Base-by-base conservation (phyloP, 176 grass and related monocot species). In the Oropetium thomaeum region DNA sequence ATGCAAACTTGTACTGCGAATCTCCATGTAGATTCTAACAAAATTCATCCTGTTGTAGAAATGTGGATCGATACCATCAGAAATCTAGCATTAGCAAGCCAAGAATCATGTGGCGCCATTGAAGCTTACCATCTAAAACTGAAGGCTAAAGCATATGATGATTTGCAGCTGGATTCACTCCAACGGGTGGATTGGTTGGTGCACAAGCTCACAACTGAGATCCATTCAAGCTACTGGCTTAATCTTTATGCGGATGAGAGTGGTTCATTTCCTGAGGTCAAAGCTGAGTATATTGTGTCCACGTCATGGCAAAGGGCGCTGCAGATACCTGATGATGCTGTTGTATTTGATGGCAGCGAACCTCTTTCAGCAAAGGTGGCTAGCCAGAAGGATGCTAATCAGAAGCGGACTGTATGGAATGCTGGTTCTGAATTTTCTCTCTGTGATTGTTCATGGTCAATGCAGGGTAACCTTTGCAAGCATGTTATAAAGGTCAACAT, bases 81-180 rank as follows among this genome's bases (percentile, higher is more conserved):
- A 77, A 93, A 69, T 66, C 78, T 93, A 40, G 85, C 88, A 41
- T 58, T 97, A 71, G 84, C 90, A 74, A 91, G 90, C 60, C 90
- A 87, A 64, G 94, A 97, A 62, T 93, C 86, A 7, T 90, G 77
- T 67, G 83, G 88, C 44, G 86, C 88, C 53, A 89, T 91, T 77
- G 94, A 97, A 85, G 83, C 74, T 68, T 97, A 97, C 74, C 94
- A 97, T 82, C 81, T 91, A 35, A 93, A 97, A 72, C 86, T 97
- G 6, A 97, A 97, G 82, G 77, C 73, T 67, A 97, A 93, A 93
- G 55, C 87, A 29, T 97, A 93, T 14, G 83, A 97, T 32, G 90
- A 97, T 83, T 89, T 84, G 42, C 84, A 90, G 69, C 88, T 97
- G 40, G 86, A 78, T 73, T 86, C 90, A 15, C 83, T 93, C 55